Base-by-base conservation (phyloP, 139 green algal species). In the Picochlorum sp. region DNA sequence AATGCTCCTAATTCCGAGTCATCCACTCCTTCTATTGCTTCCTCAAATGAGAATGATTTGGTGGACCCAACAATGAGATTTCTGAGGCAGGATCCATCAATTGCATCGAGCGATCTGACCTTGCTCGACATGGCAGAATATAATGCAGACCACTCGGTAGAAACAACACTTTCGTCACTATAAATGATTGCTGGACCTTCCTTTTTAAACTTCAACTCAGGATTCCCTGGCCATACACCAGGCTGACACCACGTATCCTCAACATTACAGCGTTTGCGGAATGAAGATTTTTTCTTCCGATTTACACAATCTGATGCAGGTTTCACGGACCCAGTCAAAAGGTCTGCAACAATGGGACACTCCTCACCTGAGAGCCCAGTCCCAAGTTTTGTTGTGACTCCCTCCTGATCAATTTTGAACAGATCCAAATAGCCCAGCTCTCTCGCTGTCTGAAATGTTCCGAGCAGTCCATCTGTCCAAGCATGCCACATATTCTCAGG, bases 51-150 rank as follows among this genome's bases (percentile, higher is more conserved):
- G 57, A 65, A 18, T 28, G 58, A 32, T 16, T 8, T 18, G 41
- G 58, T 45, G 5, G 23, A 57, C n/a, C 71, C 71, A 38, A 77
- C 49, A 3, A 73, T 54, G 15, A 77, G 24, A 13, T 38, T 60
- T 34, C 62, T 61, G 38, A 73, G 66, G 57, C 71, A 77, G 49
- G 23, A n/a, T 32, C 58, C 58, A 18, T 65, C 20, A n/a, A 45
- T 23, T 7, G 21, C 58, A 52, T 65, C 58, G 5, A 28, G 57
- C 18, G 58, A 52, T 28, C 58, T 21, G 5, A 65, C 20, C 13
- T 23, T 16, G 21, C 58, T 32, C 20, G 21, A 21, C 20, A 65
- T 49, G 18, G 58, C 41, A 18, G 20, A 45, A 65, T 57, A 65
- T 30, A 65, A 65, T 32, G 58, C n/a, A 28, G 20, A 28, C 58